Evolutionary conservation across 169 alveolate species (phyloP), one percentile per base, ranked within the genome.

Genomic region (Plasmodium vinckei): DNA sequence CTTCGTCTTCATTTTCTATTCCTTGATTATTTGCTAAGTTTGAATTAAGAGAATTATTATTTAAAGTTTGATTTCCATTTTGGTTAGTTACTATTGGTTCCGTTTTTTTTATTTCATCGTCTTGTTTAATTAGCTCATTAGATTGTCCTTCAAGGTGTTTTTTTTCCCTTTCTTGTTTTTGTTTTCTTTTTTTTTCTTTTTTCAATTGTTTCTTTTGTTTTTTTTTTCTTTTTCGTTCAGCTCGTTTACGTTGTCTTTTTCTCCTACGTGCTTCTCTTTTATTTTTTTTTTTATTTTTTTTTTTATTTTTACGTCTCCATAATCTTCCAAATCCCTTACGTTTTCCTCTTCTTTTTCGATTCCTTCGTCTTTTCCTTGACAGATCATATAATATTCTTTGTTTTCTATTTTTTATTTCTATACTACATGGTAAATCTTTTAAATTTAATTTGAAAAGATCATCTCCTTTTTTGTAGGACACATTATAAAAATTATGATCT

Each of bases 301-400:
- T 39, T 19, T 12, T 7, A 47, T 10, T 46, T 21, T 10, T 67
- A 5, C 15, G 17, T 6, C 19, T 69, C 15, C 47, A 7, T 69
- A 9, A 6, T 9, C 23, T 69, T 49, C 23, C n/a, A 51, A 33
- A 33, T 7, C 39, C 39, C 17, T 49, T 69, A 9, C 63, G 47
- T 9, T 47, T n/a, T 49, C 12, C 9, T 19, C 15, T 9, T 23
- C 64, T 5, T 19, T 13, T 25, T 69, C 65, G 49, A 19, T 6
- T 65, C n/a, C 13, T 10, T 6, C 79, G 17, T 25, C 47, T 44
- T 19, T 69, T 69, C 46, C 79, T 44, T 19, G 51, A 49, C 47
- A 69, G 19, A 0, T 47, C 79, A 69, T 69, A 49, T 25, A 69
- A 49, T 4, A 69, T 49, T 49, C 79, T 49, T 13, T n/a, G 12